phyloP scores from a whole-genome alignment of 306 rosid species.

The Dalbergia cultrata region DNA sequence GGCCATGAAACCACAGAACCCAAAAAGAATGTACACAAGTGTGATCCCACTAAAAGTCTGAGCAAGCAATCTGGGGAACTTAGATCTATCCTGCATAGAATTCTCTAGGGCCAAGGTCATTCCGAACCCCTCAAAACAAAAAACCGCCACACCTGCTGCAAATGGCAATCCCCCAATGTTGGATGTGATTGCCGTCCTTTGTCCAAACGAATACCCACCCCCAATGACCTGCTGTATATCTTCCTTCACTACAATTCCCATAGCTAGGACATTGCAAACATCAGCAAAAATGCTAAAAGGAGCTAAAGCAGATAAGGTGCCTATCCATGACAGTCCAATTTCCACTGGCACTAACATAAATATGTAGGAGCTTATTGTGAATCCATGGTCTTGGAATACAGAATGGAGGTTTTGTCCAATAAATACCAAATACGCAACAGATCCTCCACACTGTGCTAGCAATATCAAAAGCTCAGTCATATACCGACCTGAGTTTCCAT shows the following conservation, averaged over 20 bases:
- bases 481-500: constrained; percentile 76
- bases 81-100: constrained; percentile 57
- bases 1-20: constrained; percentile 89
- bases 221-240: constrained; percentile 60
- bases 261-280: constrained; percentile 77
- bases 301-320: constrained; percentile 73
- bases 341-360: constrained; percentile 70
- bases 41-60: constrained; percentile 81
- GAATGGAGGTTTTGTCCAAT: constrained; percentile 82
- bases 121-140: constrained; percentile 90
- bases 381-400: constrained; percentile 52
- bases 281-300: constrained; percentile 94
- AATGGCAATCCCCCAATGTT: constrained; percentile 84
- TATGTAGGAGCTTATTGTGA: constrained; percentile 54
- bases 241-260: constrained; percentile 81
- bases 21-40: constrained; percentile 70
- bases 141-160: constrained; percentile 89
- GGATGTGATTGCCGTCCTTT: constrained; percentile 76
- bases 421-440: constrained; percentile 84
- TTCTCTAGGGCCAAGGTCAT: constrained; percentile 90
- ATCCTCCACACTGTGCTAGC: constrained; percentile 76
- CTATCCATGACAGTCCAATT: constrained; percentile 83
- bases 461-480: constrained; percentile 69
- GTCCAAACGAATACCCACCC: constrained; percentile 61
- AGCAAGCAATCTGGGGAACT: constrained; percentile 76